These are phyloP conservation scores for Dendrobium huoshanense DNA, from an alignment of 106 monocot genomes.

Conservation along the genomic window DNA sequence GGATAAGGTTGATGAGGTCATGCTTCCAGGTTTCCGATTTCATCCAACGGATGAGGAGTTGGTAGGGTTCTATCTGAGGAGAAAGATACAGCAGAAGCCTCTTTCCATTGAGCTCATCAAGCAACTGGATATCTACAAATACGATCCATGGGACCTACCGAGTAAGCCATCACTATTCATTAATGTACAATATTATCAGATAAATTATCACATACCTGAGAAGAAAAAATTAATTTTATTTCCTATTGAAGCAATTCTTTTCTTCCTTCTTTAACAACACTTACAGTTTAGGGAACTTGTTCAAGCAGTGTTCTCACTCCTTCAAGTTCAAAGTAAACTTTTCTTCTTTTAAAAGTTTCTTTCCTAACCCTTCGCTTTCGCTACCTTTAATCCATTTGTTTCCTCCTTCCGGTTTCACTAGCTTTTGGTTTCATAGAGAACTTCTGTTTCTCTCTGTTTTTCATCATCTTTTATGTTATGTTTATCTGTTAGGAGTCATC, in stretches of 20 bases:
- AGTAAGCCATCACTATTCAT: slow-evolving; percentile 29
- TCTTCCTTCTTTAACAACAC: too few species aligned
- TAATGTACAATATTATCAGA: neutral
- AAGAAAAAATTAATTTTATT: neutral
- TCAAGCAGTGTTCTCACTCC: too few species aligned
- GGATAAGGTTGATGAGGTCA: slow-evolving; percentile 63
- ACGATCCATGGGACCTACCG: slow-evolving; percentile 93
- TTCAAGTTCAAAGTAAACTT: neutral
- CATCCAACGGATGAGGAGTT: slow-evolving; percentile 89
- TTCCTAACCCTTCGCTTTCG: neutral
- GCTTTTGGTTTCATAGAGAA: neutral
- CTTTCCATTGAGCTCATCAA: slow-evolving; percentile 80
- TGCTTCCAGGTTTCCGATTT: slow-evolving; percentile 71
- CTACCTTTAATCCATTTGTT: neutral
- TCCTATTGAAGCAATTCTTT: neutral
- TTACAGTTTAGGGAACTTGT: too few species aligned
- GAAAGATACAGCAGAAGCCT: slow-evolving; percentile 72
- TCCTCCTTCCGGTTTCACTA: neutral
- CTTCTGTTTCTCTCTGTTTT: neutral
- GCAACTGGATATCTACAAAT: slow-evolving; percentile 87
- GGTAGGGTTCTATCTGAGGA: slow-evolving; percentile 67
- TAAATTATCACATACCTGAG: neutral
- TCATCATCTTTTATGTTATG: too few species aligned
- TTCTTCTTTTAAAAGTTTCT: neutral
- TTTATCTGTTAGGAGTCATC: too few species aligned